Base-by-base conservation (phyloP, 331 rosid species). In the Stylosanthes scabra region DNA sequence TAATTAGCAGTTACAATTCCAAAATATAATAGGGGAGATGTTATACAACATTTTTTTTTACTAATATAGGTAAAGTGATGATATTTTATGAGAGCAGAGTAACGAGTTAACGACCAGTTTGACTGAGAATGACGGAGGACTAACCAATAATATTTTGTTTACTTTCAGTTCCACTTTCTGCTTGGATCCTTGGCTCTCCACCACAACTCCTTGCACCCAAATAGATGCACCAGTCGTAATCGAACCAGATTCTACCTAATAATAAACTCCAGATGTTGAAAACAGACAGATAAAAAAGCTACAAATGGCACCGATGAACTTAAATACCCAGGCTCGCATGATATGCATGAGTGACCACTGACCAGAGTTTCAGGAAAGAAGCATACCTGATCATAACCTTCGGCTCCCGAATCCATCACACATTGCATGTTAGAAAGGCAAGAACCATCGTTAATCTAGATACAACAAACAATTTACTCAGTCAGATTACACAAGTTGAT, bases 401-500 rank as follows among this genome's bases (percentile, higher is more conserved):
- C 91, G 16, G 88, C 88, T 27, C 80, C 88, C 0, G 95, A 62
- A 63, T 69, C 86, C 85, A 91, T 49, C 39, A 91, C 97, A 20
- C 99, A 94, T 87, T 94, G 99, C 99, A 94, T 89, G 63, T 91
- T 94, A 46, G 99, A 91, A 70, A 94, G 91, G 74, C 97, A 94
- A 1, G 99, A 94, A n/a, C 99, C 99, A 68, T 94, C 99, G 54
- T 94, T 94, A 74, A 93, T 88, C 97, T 91, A 84, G 1, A 67
- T 34, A 74, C 20, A 68, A 41, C 8, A 59, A 72, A 56, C 55
- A 44, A 28, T 28, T 9, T 27, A 25, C 59, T 57, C 49, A 71
- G 74, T 52, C 41, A 63, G 29, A 9, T 55, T 2, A 77, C 7
- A 46, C 60, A 69, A 45, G 28, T 9, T 11, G 39, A 59, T 9